A percentile compares a stretch with the other conserved stretches of the same genome.
Evolutionary conservation across 2,329 filamentous ascomycete genomes (phyloP).

Genomic region (Colletotrichum sublineola): DNA sequence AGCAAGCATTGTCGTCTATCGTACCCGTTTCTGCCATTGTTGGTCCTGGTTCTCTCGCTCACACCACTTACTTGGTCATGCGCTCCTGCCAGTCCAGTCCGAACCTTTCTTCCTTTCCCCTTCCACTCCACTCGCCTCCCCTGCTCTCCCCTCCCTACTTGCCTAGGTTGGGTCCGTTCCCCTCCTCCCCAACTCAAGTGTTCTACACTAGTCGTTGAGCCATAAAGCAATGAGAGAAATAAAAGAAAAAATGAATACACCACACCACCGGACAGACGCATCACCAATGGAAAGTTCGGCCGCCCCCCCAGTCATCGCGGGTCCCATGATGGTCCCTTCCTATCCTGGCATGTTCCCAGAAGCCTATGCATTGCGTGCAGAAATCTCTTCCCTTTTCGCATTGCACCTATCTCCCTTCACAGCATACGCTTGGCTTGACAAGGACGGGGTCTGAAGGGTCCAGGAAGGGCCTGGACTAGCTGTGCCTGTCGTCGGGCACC

Average conservation of each 20-base stretch:
- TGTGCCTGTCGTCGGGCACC: slow-evolving; percentile 35
- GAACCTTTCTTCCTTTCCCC: slow-evolving; percentile 2
- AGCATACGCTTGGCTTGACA: slow-evolving; percentile 15
- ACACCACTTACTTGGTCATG: slow-evolving; percentile 29
- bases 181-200: slow-evolving; percentile 12
- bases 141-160: not conserved
- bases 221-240: not conserved
- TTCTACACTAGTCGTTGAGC: not conserved
- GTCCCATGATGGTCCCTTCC: slow-evolving; percentile 33
- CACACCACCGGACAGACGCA: slow-evolving; percentile 4
- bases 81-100: slow-evolving; percentile 2
- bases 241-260: slow-evolving; percentile 6
- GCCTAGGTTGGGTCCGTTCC: not conserved
- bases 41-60: slow-evolving; percentile 6
- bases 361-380: slow-evolving; percentile 16
- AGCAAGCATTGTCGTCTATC: no score
- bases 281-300: slow-evolving; percentile 36
- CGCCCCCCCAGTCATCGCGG: slow-evolving; percentile 29
- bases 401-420: slow-evolving; percentile 3
- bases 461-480: slow-evolving; percentile 31
- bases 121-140: not conserved
- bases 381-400: slow-evolving; percentile 3
- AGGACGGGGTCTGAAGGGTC: slow-evolving; percentile 25
- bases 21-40: not conserved
- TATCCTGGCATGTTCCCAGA: slow-evolving; percentile 36